Conservation (phyloP, 148 eudicot genomes). For the Chenopodium suecicum region DNA sequence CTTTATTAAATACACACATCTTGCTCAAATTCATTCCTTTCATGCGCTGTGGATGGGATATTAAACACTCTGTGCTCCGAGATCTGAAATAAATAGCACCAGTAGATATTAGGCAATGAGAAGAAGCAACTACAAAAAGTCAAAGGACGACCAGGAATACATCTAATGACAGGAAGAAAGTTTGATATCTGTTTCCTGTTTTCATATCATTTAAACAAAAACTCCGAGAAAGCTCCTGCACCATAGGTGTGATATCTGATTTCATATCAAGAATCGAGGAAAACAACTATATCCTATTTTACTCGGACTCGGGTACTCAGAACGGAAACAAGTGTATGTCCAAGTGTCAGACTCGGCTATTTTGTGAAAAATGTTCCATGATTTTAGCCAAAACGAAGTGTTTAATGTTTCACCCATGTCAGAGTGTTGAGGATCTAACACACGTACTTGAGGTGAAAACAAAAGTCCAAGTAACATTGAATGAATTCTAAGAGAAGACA, state of each 20-base stretch:
- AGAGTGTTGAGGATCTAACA: no score
- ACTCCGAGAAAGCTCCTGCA: not conserved
- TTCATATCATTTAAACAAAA: not conserved
- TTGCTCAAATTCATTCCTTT: conserved; percentile 78
- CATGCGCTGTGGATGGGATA: conserved; percentile 70
- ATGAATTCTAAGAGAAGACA: not conserved
- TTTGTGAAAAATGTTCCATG: no score
- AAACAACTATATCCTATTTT: not conserved
- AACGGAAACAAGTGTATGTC: no score
- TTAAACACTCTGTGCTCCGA: conserved; percentile 45
- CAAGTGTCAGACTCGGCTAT: no score
- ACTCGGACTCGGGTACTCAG: no score
- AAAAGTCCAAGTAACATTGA: no score
- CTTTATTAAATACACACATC: conserved; percentile 39
- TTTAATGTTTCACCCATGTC: no score
- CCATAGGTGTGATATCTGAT: not conserved
- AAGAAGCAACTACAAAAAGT: not conserved
- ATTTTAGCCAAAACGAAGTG: no score
- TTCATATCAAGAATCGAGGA: not conserved
- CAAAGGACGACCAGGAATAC: not conserved
- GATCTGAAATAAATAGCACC: conserved; percentile 45
- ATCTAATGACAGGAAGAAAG: not conserved
- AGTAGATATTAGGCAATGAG: not conserved
- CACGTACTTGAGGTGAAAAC: no score
- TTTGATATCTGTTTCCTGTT: not conserved